Evolutionary conservation across 306 rosid genomes (phyloP).

Genomic region (Cucurbita pepo): DNA sequence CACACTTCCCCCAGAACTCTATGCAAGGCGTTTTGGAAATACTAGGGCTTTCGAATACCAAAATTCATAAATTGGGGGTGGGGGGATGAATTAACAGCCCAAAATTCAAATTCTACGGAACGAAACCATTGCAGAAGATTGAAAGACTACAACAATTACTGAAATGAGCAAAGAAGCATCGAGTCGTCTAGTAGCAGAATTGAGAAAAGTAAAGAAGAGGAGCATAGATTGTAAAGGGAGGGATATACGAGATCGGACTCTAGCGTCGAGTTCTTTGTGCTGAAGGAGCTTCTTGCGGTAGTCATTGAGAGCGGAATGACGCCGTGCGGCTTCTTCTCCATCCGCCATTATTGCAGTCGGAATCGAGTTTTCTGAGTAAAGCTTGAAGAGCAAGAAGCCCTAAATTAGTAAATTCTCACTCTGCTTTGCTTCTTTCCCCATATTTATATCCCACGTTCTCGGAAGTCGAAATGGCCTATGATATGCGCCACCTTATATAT

Average conservation of each 20-base stretch:
- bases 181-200: neutral
- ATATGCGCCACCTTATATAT: too few relatives aligned
- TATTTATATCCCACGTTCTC: too few relatives aligned
- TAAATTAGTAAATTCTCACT: neutral
- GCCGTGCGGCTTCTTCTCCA: conserved; percentile 52
- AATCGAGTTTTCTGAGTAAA: neutral
- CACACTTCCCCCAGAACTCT: neutral
- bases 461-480: too few relatives aligned
- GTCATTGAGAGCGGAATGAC: conserved; percentile 48
- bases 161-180: neutral
- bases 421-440: too few relatives aligned
- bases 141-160: neutral
- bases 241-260: conserved; percentile 68
- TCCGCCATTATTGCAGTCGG: conserved; percentile 37
- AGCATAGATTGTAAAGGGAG: conserved; percentile 7
- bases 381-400: conserved; percentile 2
- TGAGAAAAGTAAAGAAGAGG: neutral
- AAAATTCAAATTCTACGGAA: neutral
- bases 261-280: conserved; percentile 78
- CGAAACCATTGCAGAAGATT: neutral
- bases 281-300: conserved; percentile 72
- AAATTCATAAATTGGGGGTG: neutral
- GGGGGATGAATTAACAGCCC: too few relatives aligned
- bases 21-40: neutral
- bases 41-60: neutral